Conservation (phyloP, 176 grass and related monocot species). For the Musa troglodytarum region DNA sequence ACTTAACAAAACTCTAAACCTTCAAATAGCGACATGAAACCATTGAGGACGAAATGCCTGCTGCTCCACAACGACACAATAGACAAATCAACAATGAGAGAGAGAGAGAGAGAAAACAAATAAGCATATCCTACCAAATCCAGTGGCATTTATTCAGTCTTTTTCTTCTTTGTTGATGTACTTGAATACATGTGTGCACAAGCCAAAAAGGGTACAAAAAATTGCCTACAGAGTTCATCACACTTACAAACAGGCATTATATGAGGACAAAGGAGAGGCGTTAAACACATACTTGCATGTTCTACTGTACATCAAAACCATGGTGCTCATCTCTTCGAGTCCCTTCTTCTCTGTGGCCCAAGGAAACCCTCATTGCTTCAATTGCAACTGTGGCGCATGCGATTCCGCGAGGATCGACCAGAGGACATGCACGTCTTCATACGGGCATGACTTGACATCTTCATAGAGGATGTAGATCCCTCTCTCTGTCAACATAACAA, state of each 20-base stretch:
- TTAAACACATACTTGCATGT: neutral
- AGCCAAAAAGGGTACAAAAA: neutral
- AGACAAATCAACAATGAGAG: neutral
- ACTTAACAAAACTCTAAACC: too few species aligned
- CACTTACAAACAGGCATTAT: neutral
- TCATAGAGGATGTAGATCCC: constrained; percentile 97
- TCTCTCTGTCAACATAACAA: constrained; percentile 26
- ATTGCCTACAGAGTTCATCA: neutral
- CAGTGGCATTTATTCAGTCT: too few species aligned
- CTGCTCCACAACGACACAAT: neutral
- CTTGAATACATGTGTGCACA: neutral
- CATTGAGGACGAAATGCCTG: neutral
- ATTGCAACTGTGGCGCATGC: constrained; percentile 38
- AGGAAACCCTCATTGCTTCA: constrained; percentile 56
- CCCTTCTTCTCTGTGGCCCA: neutral
- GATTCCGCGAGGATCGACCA: constrained; percentile 97
- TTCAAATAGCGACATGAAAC: neutral
- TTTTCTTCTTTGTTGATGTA: too few species aligned
- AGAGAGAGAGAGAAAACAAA: neutral
- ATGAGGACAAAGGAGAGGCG: neutral
- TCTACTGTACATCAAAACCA: neutral
- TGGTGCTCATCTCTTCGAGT: neutral
- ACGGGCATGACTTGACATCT: constrained; percentile 93
- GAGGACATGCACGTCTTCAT: constrained; percentile 89
- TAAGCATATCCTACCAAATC: neutral